Evolutionary conservation across 2,329 filamentous ascomycete species (phyloP), one percentile per base, ranked within the genome.

Genomic region (Alternaria rosae): DNA sequence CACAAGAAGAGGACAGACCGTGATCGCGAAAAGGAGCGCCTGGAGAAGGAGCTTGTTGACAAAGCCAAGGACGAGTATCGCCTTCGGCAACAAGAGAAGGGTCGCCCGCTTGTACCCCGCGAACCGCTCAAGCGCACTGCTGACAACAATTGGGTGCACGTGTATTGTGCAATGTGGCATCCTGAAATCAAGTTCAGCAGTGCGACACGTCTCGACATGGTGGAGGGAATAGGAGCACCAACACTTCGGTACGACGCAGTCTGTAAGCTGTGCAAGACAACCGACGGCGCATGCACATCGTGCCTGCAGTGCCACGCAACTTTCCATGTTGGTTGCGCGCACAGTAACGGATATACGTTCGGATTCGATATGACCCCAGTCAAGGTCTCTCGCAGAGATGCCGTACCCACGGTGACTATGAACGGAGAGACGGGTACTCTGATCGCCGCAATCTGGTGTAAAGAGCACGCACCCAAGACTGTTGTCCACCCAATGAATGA

Each of bases 131-230:
- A 99, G 81, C 89, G 92, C 51, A 99, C 95, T 0, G 92, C 91
- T 5, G 93, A 96, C 76, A 98, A 98, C 81, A 98, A 98, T 75
- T 99, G 95, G 95, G 92, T 97, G 15, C 95, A 99, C 77, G 93
- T 98, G 26, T 90, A 91, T 38, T 99, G 95, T 75, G 94, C 95
- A 1, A 85, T 97, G 17, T 98, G 92, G 89, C 94, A 91, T 11
- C 89, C 93, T 0, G 95, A 99, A 79, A 90, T 97, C 72, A 95
- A 94, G 74, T 99, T 97, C 78, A 94, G 92, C 65, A 92, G 92
- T 71, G 91, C 93, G 17, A 89, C 90, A 72, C 88, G 91, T 17
- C 82, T 99, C 32, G 91, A 93, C 70, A 91, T 93, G 30, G 93
- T 92, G 2, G 95, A 99, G 81, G 94, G 94, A 20, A 93, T 99